Base-by-base conservation (phyloP, 257 asterid species). In the Plantago major region DNA sequence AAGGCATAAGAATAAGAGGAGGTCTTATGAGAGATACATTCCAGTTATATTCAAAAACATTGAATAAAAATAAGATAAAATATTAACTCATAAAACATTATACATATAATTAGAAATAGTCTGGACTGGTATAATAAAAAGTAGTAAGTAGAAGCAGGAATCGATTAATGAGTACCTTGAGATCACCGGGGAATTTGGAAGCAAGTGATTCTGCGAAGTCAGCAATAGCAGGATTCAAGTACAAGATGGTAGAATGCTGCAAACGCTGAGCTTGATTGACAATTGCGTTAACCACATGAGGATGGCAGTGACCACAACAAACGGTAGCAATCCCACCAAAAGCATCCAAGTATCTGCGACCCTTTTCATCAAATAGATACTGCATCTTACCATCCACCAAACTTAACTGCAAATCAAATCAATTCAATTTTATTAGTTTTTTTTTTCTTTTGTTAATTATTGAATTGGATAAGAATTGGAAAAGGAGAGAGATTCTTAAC, bases 331-430 rank as follows among this genome's bases (percentile, higher is more conserved):
- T 89, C 22, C 99, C 99, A 1, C 93, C 99, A 48, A 83, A 92
- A 7, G 86, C 97, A 72, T 92, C 99, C 75, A 92, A 58, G 72
- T 89, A 92, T 45, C 97, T 65, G 70, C 91, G 74, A 18, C 97
- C 97, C 65, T 71, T 77, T 0, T 82, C 95, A 65, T 92, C 97
- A 58, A 80, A 92, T 65, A 92, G 48, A 60, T 89, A 92, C 70
- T 92, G 99, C 97, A 86, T 89, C 81, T 89, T 89, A 58, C 99
- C 97, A 38, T 92, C 95, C 2, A 92, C 97, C 94, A 92, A 66
- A 73, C 71, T 77, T 74, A 92, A 51, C 99, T 92, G 74, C 68
- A 6, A 9, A 26, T n/a, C 18, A 1, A 43, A 15, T 30, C 13
- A 19, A 57, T 40, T 15, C 42, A 63, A 8, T 42, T 38, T 33